These are phyloP conservation scores for Tylopilus subfusipes DNA, from an alignment of 768 basidiomycete genomes.

Conservation along the genomic window DNA sequence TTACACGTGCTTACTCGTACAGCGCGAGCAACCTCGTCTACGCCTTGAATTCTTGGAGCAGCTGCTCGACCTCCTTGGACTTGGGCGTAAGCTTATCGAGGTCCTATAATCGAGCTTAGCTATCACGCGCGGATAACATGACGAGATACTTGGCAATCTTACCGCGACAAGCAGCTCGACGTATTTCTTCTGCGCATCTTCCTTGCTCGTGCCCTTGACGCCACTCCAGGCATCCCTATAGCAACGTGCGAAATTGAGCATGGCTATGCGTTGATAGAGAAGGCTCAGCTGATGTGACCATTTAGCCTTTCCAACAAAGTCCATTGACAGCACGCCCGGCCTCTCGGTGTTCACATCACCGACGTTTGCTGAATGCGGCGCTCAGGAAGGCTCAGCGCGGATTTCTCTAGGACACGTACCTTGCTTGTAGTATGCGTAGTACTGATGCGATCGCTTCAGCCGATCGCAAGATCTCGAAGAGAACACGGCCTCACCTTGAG, in stretches of 20 bases:
- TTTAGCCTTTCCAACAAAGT: constrained; percentile 87
- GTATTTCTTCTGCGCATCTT: constrained; percentile 70
- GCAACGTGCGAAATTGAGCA: background rate
- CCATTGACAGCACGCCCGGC: constrained; percentile 77
- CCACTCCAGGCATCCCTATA: constrained; percentile 82
- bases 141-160: constrained; percentile 14
- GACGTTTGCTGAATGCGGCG: constrained; percentile 52
- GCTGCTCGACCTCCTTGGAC: constrained; percentile 48
- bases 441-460: constrained; percentile 46
- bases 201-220: constrained; percentile 67
- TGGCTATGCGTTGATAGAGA: background rate
- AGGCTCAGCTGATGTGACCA: constrained; percentile 58
- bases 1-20: constrained; percentile 5
- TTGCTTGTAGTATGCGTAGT: constrained; percentile 95
- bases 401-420: constrained; percentile 40
- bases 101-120: constrained; percentile 40
- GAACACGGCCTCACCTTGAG: constrained; percentile 60
- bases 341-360: constrained; percentile 66
- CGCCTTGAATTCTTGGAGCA: constrained; percentile 59
- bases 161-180: constrained; percentile 74
- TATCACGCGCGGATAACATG: background rate
- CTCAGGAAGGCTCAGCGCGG: background rate
- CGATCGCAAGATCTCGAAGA: constrained; percentile 2
- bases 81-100: constrained; percentile 46
- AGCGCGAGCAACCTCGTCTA: constrained; percentile 7